Base-by-base conservation (phyloP, 495 filamentous ascomycete species). In the Hypoxylon cercidicola region DNA sequence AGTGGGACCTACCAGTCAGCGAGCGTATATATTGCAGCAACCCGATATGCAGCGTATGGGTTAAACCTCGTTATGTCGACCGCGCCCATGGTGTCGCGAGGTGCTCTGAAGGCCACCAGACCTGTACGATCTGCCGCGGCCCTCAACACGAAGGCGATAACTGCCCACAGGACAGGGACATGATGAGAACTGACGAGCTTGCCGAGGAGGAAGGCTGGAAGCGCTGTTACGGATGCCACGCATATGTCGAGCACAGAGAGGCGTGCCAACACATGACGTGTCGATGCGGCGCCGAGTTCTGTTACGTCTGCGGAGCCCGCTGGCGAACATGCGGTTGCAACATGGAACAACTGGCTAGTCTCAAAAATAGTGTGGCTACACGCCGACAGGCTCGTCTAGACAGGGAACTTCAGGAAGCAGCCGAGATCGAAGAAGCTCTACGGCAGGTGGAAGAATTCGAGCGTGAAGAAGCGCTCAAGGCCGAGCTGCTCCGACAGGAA, bases 251-350 rank as follows among this genome's bases (percentile, higher is more conserved):
- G 66, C 79, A 80, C 54, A 66, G 56, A 19, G 75, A 77, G 20
- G 83, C 79, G 0, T 85, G 83, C 57, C 75, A 80, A 48, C 81
- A 84, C 67, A 84, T 85, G 80, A 84, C 76, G 5, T 86, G 83
- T 56, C 73, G 70, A 35, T 85, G 81, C 71, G 73, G 78, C 7
- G 73, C 73, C 0, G 67, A 82, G 40, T 86, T 85, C 70, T 85
- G 83, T 68, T 85, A 83, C 55, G 79, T 77, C 15, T 85, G 82
- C 60, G 74, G 76, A 0, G 64, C 62, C 8, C 59, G 50, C 5
- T 81, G 77, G 77, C 60, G 69, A 16, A 79, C 75, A 0, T 81
- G 78, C 50, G 34, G 3, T 1, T 80, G 77, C 43, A 70, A 66
- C 9, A 72, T 70, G 66, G 61, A 68, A 11, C 68, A 77, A 48